A percentile compares a stretch with the other conserved stretches of the same genome.
These are phyloP conservation scores for Aureobasidium sp. DNA, from an alignment of 2,329 filamentous ascomycete species.

Conservation along the genomic window DNA sequence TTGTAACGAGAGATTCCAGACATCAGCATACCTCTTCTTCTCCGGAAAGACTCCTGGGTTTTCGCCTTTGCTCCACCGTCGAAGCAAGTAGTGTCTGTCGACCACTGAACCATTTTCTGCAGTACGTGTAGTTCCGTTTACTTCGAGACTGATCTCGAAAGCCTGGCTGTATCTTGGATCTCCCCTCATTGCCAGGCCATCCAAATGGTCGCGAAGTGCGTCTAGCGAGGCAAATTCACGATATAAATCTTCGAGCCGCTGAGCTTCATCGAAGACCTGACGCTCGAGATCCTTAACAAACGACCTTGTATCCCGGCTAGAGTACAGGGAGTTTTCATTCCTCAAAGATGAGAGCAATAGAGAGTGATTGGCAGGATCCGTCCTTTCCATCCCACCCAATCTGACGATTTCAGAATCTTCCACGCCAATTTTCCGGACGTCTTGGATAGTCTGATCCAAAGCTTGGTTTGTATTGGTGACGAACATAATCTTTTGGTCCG, in stretches of 20 bases:
- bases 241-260: background rate
- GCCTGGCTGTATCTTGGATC: background rate
- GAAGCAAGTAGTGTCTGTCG: background rate
- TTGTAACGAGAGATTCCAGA: background rate
- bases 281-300: background rate
- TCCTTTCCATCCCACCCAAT: background rate
- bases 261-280: background rate
- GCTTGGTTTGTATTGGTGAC: slow-evolving; percentile 46
- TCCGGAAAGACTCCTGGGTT: background rate
- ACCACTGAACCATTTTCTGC: background rate
- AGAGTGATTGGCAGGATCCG: background rate
- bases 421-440: slow-evolving; percentile 29
- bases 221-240: background rate
- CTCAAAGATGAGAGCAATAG: background rate
- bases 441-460: slow-evolving; percentile 50
- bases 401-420: background rate
- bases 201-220: background rate
- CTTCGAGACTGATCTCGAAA: background rate
- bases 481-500: slow-evolving; percentile 29
- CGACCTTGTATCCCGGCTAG: background rate
- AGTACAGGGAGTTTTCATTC: background rate
- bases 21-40: background rate
- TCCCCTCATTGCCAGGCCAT: background rate
- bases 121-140: background rate
- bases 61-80: background rate